Evolutionary conservation across 2,329 filamentous ascomycete genomes (phyloP).

Genomic region (Ascochyta pisi): DNA sequence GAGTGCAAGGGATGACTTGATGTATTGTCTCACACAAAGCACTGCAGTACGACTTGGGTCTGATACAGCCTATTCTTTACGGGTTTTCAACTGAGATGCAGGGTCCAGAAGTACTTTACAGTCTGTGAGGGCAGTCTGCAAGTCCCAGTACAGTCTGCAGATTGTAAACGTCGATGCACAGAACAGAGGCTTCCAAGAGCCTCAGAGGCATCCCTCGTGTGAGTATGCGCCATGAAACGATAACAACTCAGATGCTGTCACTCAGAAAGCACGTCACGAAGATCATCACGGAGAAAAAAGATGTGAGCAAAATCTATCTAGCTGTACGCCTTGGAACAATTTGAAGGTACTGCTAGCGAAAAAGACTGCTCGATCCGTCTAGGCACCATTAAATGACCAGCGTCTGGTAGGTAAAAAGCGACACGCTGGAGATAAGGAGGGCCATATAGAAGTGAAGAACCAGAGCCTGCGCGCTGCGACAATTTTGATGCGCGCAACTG

Average conservation of each 20-base stretch:
- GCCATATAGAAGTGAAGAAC: constrained; percentile 62
- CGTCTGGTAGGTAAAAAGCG: constrained; percentile 65
- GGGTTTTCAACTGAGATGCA: too few relatives aligned
- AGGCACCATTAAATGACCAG: constrained; percentile 92
- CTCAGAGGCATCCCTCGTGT: too few relatives aligned
- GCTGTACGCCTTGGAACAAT: constrained; percentile 77
- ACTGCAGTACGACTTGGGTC: too few relatives aligned
- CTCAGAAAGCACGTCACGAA: background rate
- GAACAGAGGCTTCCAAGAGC: too few relatives aligned
- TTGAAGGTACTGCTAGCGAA: constrained; percentile 97
- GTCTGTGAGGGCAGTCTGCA: too few relatives aligned
- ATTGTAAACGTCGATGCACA: too few relatives aligned
- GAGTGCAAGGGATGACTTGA: background rate
- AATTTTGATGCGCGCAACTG: constrained; percentile 24
- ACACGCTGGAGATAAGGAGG: constrained; percentile 87
- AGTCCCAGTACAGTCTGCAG: too few relatives aligned
- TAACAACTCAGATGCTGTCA: too few relatives aligned
- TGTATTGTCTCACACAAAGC: background rate
- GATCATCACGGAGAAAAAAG: constrained; percentile 4
- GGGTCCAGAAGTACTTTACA: too few relatives aligned
- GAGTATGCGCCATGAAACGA: too few relatives aligned
- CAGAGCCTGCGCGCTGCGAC: constrained; percentile 20
- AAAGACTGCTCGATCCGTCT: constrained; percentile 85
- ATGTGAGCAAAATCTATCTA: constrained; percentile 98
- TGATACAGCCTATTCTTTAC: too few relatives aligned